A percentile compares a stretch with the other conserved stretches of the same genome.
These are phyloP conservation scores for Backusella macrospora DNA, from an alignment of 192 early-diverging fungal species.

Conservation along the genomic window DNA sequence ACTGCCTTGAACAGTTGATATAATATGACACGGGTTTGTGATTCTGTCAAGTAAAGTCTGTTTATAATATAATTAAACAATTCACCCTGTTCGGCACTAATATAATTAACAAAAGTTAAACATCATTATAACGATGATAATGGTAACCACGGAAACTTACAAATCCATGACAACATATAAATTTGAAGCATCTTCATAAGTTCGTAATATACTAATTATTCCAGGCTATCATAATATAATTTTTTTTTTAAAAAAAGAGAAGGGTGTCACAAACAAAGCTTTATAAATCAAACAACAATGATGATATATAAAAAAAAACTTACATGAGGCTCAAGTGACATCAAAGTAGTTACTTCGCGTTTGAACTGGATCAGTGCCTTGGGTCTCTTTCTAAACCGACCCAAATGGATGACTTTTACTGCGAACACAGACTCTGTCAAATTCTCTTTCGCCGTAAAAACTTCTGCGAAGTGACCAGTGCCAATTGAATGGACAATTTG, in stretches of 20 bases:
- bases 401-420: neutral
- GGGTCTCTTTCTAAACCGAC: conserved; percentile 3
- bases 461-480: conserved; percentile 4
- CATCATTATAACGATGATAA: neutral
- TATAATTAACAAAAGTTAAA: neutral
- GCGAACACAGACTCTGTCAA: neutral
- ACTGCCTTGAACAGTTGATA: conserved; percentile 81
- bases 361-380: conserved; percentile 1
- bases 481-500: neutral
- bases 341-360: neutral
- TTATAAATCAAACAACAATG: no score
- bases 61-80: conserved; percentile 91
- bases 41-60: conserved; percentile 73
- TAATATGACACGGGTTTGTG: conserved; percentile 76
- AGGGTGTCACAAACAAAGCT: neutral
- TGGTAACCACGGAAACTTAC: neutral
- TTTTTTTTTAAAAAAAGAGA: neutral
- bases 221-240: conserved; percentile 4
- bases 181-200: conserved; percentile 9
- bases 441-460: neutral
- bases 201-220: conserved; percentile 21
- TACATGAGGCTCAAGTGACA: conserved; percentile 24
- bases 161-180: conserved; percentile 27
- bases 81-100: conserved; percentile 84
- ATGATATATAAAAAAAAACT: neutral